A percentile compares a stretch with the other conserved stretches of the same genome.
These are phyloP conservation scores for Blastobotrys petasosporus DNA, from an alignment of 1,139 yeast genomes.

Conservation along the genomic window DNA sequence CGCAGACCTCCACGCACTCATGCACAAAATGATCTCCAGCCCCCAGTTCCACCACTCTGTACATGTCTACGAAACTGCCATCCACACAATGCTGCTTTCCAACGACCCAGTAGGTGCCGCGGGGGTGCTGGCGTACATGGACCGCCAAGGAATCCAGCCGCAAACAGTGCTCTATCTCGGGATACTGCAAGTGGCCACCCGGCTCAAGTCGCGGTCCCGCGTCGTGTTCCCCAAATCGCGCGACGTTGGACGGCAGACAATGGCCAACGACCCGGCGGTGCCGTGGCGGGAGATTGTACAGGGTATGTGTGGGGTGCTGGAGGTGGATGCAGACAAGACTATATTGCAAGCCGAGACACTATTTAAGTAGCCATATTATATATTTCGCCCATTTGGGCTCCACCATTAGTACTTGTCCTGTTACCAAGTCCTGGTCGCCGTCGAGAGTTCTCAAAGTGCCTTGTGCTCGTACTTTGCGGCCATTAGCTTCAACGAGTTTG, in stretches of 20 bases:
- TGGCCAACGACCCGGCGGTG: slow-evolving; percentile 10
- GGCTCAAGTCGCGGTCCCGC: slow-evolving; percentile 8
- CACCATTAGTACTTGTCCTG: slow-evolving; percentile 23
- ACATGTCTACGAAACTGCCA: slow-evolving; percentile 23
- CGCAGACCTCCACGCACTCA: slow-evolving; percentile 14
- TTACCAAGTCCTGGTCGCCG: slow-evolving; percentile 16
- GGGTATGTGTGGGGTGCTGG: slow-evolving; percentile 7
- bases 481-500: slow-evolving; percentile 57
- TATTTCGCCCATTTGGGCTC: slow-evolving; percentile 31
- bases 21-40: slow-evolving; percentile 18
- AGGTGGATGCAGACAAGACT: slow-evolving; percentile 2
- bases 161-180: slow-evolving; percentile 19
- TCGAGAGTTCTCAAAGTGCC: slow-evolving; percentile 38
- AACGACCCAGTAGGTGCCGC: slow-evolving; percentile 19
- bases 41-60: slow-evolving; percentile 19
- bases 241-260: not conserved
- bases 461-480: slow-evolving; percentile 70
- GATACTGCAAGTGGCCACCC: slow-evolving; percentile 19
- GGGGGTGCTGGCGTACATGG: slow-evolving; percentile 24
- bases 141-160: slow-evolving; percentile 17
- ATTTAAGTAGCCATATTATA: slow-evolving; percentile 20
- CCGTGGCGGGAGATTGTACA: slow-evolving; percentile 16
- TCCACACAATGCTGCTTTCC: slow-evolving; percentile 24
- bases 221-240: slow-evolving; percentile 5
- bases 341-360: slow-evolving; percentile 4